These are phyloP conservation scores for Chlamydomonas asymmetrica DNA, from an alignment of 139 green algal species.

Conservation along the genomic window DNA sequence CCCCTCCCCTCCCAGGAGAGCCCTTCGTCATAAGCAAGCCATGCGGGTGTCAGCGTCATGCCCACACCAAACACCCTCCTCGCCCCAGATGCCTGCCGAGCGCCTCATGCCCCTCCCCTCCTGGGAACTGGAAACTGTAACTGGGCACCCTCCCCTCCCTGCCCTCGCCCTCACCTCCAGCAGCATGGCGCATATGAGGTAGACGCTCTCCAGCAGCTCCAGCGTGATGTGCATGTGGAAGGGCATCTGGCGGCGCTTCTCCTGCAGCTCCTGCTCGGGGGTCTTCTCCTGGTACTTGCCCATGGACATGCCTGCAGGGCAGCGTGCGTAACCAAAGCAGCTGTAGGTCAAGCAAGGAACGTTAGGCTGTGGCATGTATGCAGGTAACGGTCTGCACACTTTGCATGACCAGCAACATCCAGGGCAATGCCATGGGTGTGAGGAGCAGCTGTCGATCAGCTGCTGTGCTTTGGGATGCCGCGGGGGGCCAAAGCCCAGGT, in stretches of 20 bases:
- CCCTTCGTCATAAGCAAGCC: neutral
- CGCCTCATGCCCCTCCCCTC: no score
- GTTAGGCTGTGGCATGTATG: no score
- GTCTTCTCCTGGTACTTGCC: slow-evolving; percentile 80
- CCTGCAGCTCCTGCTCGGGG: slow-evolving; percentile 94
- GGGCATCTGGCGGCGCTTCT: slow-evolving; percentile 95
- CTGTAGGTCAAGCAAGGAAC: no score
- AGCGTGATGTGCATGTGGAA: slow-evolving; percentile 99
- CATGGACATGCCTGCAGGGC: slow-evolving; percentile 80
- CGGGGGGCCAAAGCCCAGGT: no score
- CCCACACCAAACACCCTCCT: neutral
- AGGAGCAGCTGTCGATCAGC: no score
- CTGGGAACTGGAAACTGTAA: no score
- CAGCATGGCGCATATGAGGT: slow-evolving; percentile 94
- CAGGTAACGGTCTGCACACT: no score
- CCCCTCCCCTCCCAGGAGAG: no score
- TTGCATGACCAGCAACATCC: no score
- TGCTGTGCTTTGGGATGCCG: no score
- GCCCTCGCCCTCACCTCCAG: slow-evolving; percentile 70
- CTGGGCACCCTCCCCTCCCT: neutral
- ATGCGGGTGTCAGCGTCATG: neutral
- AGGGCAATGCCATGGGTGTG: no score
- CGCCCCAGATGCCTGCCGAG: neutral
- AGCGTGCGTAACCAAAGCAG: no score
- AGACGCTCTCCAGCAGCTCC: slow-evolving; percentile 93